Evolutionary conservation across 805 yeast genomes (phyloP).

Genomic region (Suhomyces xylopsoci): DNA sequence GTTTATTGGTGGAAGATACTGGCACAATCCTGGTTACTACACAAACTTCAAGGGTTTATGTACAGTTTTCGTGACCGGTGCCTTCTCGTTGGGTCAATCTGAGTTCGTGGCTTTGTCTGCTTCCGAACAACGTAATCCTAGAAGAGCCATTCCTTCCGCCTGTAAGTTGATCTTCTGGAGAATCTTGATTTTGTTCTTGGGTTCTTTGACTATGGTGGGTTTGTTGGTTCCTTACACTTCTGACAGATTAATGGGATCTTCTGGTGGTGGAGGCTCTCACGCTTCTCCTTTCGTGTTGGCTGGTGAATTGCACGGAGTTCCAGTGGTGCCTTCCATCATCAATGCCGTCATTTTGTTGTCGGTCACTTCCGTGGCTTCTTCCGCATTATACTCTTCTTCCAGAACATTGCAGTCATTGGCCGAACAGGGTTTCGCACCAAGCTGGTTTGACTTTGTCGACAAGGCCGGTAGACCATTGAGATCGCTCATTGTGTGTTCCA

Average conservation of each 20-base stretch:
- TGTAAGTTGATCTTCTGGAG: slow-evolving; percentile 41
- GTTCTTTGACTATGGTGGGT: slow-evolving; percentile 34
- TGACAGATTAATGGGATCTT: slow-evolving; percentile 22
- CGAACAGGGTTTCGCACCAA: slow-evolving; percentile 42
- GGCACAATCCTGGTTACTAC: slow-evolving; percentile 40
- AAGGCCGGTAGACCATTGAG: slow-evolving; percentile 41
- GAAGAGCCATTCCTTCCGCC: slow-evolving; percentile 38
- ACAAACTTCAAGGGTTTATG: slow-evolving; percentile 40
- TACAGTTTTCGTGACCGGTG: slow-evolving; percentile 38
- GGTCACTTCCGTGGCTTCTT: slow-evolving; percentile 42
- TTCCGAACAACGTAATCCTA: slow-evolving; percentile 39
- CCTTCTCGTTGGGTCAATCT: slow-evolving; percentile 40
- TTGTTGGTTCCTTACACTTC: slow-evolving; percentile 26
- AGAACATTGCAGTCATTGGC: slow-evolving; percentile 42
- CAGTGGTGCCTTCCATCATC: slow-evolving; percentile 39
- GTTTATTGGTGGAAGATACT: slow-evolving; percentile 39
- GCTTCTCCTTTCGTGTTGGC: slow-evolving; percentile 45
- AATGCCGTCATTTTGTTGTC: slow-evolving; percentile 40
- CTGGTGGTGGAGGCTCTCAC: slow-evolving; percentile 24
- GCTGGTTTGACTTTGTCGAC: slow-evolving; percentile 38
- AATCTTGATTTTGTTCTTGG: slow-evolving; percentile 36
- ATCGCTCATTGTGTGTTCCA: slow-evolving; percentile 32
- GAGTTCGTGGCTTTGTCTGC: slow-evolving; percentile 40
- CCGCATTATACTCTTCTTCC: slow-evolving; percentile 42
- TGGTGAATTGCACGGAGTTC: slow-evolving; percentile 38